Base-by-base conservation (phyloP, 129 eudicot species). In the Cynara cardunculus region DNA sequence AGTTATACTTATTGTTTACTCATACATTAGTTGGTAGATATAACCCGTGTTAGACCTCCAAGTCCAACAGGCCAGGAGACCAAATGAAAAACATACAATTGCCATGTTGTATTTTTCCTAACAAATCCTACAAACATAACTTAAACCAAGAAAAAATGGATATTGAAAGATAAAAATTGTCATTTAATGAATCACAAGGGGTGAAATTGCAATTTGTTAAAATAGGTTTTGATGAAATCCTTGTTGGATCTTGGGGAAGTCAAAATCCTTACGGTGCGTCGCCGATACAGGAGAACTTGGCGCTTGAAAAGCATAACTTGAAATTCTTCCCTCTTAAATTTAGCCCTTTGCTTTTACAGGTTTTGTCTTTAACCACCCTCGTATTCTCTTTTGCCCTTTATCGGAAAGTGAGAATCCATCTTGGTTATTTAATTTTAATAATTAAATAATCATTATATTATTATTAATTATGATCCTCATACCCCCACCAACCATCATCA, bases 231-330 rank as follows among this genome's bases (percentile, higher is more conserved):
- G 74, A 2, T 74, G 76, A 81, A 67, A 81, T 81, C 76, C 67
- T 82, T 82, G 85, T 82, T 82, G 85, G 85, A 82, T 75, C 76
- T 74, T 28, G 84, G 84, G 84, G 84, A 19, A 74, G 85, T 68
- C 80, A 74, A 80, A 71, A 71, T 53, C 27, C 26, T n/a, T 80
- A 72, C 72, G 44, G 79, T 81, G 78, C 64, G 73, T 27, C 65
- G 59, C 39, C 68, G 3, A 27, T 71, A 59, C 53, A 74, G 69
- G 80, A 73, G 49, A 81, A 70, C 28, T 6, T 80, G 74, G 32
- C 25, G 39, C 72, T 46, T 75, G 59, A 75, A 82, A 82, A 82
- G 72, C 34, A 35, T 19, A 77, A 71, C 59, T 77, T 77, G 34
- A 77, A 83, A 61, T 71, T 35, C 28, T 72, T 83, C 81, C 82